phyloP scores from a whole-genome alignment of 2,329 filamentous ascomycete genomes.

The Penicillium crustosum region DNA sequence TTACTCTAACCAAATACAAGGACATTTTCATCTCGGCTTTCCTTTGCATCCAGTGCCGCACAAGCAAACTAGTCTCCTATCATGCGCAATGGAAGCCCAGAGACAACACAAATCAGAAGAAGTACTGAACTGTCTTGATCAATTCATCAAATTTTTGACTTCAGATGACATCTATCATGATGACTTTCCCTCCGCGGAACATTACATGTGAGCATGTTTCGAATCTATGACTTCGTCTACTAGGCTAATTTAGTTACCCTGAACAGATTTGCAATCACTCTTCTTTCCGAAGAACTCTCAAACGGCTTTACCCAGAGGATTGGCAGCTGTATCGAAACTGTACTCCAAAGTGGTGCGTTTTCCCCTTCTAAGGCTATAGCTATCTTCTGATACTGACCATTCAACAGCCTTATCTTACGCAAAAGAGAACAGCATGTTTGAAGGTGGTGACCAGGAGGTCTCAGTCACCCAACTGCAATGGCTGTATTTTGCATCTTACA shows the following conservation, averaged over 20 bases:
- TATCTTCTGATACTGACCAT: not conserved
- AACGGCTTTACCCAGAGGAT: not conserved
- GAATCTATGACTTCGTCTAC: too few species aligned
- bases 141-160: not conserved
- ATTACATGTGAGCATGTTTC: slow-evolving; percentile 1
- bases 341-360: not conserved
- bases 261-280: slow-evolving; percentile 1
- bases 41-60: not conserved
- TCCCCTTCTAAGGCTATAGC: not conserved
- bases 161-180: not conserved
- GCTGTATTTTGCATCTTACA: not conserved
- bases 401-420: not conserved
- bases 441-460: not conserved
- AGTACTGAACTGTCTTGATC: slow-evolving; percentile 35
- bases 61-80: slow-evolving; percentile 56
- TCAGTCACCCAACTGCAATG: slow-evolving; percentile 6
- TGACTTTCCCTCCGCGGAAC: not conserved
- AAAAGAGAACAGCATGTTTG: not conserved
- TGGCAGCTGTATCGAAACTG: not conserved
- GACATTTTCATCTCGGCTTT: not conserved
- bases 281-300: not conserved
- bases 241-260: not conserved
- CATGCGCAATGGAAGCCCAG: slow-evolving; percentile 77
- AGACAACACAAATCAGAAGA: slow-evolving; percentile 61
- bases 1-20: not conserved